Conservation (phyloP, 192 early-diverging fungal species). For the Coemansia sp. region DNA sequence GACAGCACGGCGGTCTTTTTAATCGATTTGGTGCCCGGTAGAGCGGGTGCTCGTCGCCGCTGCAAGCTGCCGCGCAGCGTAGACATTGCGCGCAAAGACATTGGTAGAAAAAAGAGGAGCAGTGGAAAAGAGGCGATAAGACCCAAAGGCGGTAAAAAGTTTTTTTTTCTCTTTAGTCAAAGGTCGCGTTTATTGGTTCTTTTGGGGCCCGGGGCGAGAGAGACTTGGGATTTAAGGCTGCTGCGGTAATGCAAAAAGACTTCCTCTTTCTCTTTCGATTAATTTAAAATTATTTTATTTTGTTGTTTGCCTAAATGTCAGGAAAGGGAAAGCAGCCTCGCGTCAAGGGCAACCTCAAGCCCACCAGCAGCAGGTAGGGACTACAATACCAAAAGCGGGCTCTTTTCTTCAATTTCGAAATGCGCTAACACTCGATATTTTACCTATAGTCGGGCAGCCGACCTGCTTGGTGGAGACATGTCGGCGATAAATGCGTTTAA, state of each 20-base stretch:
- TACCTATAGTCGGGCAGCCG: constrained; percentile 38
- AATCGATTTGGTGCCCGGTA: background rate
- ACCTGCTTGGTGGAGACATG: constrained; percentile 39
- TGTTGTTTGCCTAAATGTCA: constrained; percentile 23
- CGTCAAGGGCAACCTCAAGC: constrained; percentile 82
- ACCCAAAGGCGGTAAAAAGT: background rate
- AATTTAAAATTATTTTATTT: background rate
- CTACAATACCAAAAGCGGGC: background rate
- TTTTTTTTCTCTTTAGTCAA: background rate
- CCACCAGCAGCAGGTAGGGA: constrained; percentile 80
- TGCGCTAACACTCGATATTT: background rate
- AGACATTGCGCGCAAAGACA: constrained; percentile 7
- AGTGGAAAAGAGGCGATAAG: background rate
- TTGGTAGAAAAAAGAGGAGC: background rate
- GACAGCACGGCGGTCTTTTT: background rate
- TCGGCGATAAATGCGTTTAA: constrained; percentile 51
- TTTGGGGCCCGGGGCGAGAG: background rate
- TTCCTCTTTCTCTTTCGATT: constrained; percentile 1
- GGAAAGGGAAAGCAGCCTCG: constrained; percentile 60
- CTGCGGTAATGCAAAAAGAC: background rate
- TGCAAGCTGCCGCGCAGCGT: background rate
- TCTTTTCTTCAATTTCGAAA: background rate
- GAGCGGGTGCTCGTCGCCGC: background rate
- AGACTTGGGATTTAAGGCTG: background rate
- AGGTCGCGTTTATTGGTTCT: background rate